phyloP scores from a whole-genome alignment of 495 filamentous ascomycete species.

The Parathielavia hyrcaniae region DNA sequence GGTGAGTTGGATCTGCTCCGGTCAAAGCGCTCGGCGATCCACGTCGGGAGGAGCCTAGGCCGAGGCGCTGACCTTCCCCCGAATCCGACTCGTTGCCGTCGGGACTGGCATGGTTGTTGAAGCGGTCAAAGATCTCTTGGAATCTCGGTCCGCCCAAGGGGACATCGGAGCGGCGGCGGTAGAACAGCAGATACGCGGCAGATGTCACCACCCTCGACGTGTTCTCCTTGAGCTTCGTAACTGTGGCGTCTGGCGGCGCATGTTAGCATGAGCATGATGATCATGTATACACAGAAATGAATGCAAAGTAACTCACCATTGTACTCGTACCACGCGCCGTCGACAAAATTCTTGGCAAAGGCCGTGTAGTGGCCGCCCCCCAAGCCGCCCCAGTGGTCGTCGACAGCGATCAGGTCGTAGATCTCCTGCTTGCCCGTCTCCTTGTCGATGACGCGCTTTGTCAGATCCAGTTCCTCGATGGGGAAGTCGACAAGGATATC shows the following conservation, averaged over 20 bases:
- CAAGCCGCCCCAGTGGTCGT: slow-evolving; percentile 88
- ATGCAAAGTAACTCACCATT: slow-evolving; percentile 60
- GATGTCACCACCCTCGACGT: slow-evolving; percentile 53
- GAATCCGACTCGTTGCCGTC: slow-evolving; percentile 46
- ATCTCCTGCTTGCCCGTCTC: slow-evolving; percentile 71
- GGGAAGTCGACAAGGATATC: slow-evolving; percentile 91
- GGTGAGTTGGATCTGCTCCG: slow-evolving; percentile 70
- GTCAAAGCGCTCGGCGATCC: slow-evolving; percentile 77
- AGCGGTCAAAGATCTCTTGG: slow-evolving; percentile 58
- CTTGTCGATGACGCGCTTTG: slow-evolving; percentile 64
- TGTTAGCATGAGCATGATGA: slow-evolving; percentile 12
- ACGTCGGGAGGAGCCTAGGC: slow-evolving; percentile 71
- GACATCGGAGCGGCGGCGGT: slow-evolving; percentile 70
- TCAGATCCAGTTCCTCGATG: slow-evolving; percentile 77
- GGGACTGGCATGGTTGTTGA: slow-evolving; percentile 36
- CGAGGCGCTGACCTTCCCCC: slow-evolving; percentile 84
- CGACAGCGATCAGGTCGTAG: slow-evolving; percentile 91
- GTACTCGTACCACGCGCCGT: slow-evolving; percentile 85
- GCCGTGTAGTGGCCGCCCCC: slow-evolving; percentile 94
- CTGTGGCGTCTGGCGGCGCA: slow-evolving; percentile 56
- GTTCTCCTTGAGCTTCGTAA: slow-evolving; percentile 48
- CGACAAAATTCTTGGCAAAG: slow-evolving; percentile 81
- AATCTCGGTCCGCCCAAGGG: slow-evolving; percentile 73
- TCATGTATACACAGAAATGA: too few species aligned
- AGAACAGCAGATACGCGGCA: slow-evolving; percentile 90